Evolutionary conservation across 2,329 filamentous ascomycete genomes (phyloP).

Genomic region (Paecilomyces fulvus): DNA sequence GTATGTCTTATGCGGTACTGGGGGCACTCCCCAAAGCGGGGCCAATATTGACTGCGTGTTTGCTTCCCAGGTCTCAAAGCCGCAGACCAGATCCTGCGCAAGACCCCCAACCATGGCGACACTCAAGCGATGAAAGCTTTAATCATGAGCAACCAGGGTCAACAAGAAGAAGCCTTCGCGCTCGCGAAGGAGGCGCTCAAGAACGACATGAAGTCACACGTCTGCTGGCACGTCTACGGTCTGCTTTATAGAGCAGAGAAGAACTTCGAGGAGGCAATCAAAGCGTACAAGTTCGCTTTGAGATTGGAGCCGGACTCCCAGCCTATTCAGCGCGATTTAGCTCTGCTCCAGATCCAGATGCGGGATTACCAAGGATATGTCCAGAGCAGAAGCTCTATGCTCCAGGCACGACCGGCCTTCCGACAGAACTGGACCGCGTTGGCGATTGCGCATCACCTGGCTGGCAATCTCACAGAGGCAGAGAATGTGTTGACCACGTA

Average conservation of each 20-base stretch:
- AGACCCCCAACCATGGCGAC: conserved; percentile 92
- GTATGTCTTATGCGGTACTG: conserved; percentile 27
- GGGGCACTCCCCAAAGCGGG: conserved; percentile 1
- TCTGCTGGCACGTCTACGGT: conserved; percentile 99
- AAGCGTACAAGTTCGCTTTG: conserved; percentile 95
- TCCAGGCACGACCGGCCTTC: conserved; percentile 70
- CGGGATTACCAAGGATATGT: conserved; percentile 91
- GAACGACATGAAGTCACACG: conserved; percentile 97
- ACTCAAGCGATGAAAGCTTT: conserved; percentile 98
- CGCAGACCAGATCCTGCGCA: conserved; percentile 92
- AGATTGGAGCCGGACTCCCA: conserved; percentile 86
- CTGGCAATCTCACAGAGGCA: conserved; percentile 75
- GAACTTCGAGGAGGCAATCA: conserved; percentile 98
- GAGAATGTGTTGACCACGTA: conserved; percentile 88
- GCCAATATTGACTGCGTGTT: conserved; percentile 1
- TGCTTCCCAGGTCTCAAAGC: conserved; percentile 66
- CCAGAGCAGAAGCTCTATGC: conserved; percentile 78
- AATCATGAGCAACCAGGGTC: conserved; percentile 86
- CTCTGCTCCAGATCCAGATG: conserved; percentile 91
- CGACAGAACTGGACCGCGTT: conserved; percentile 97
- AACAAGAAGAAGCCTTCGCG: conserved; percentile 87
- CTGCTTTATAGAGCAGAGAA: conserved; percentile 86
- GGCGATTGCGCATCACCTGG: conserved; percentile 83
- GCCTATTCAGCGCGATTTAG: conserved; percentile 90
- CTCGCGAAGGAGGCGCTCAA: conserved; percentile 87